Evolutionary conservation across 768 basidiomycete species (phyloP).

Genomic region (Pisolithus sp.): DNA sequence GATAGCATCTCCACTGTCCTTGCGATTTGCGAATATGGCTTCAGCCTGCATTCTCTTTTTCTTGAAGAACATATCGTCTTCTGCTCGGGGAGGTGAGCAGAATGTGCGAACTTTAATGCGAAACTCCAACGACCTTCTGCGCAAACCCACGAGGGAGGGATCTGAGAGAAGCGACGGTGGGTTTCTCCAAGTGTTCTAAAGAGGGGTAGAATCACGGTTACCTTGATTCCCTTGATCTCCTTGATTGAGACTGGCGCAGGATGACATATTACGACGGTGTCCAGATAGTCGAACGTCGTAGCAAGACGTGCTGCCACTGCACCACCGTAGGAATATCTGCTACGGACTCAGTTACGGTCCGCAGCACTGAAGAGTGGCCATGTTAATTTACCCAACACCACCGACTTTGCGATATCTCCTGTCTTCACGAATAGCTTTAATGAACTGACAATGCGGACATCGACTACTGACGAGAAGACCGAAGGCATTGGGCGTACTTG

Average conservation of each 20-base stretch:
- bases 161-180: slow-evolving; percentile 4
- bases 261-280: slow-evolving; percentile 36
- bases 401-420: slow-evolving; percentile 37
- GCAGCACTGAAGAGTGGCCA: background rate
- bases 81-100: slow-evolving; percentile 12
- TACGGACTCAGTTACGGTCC: background rate
- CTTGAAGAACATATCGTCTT: slow-evolving; percentile 27
- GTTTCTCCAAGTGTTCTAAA: background rate
- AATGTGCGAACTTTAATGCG: background rate
- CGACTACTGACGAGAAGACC: background rate
- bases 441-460: slow-evolving; percentile 22
- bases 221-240: slow-evolving; percentile 31
- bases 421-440: slow-evolving; percentile 30
- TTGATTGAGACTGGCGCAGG: slow-evolving; percentile 28
- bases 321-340: slow-evolving; percentile 36
- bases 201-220: background rate
- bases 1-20: slow-evolving; percentile 21
- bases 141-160: slow-evolving; percentile 29
- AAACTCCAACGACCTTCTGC: slow-evolving; percentile 27
- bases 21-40: slow-evolving; percentile 24
- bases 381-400: slow-evolving; percentile 32
- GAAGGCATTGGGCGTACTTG: slow-evolving; percentile 13
- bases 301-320: slow-evolving; percentile 24
- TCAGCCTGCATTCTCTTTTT: slow-evolving; percentile 23
- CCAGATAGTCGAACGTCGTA: slow-evolving; percentile 23